phyloP scores from a whole-genome alignment of 1,284 basidiomycete genomes.

The Cystobasidium sp. region DNA sequence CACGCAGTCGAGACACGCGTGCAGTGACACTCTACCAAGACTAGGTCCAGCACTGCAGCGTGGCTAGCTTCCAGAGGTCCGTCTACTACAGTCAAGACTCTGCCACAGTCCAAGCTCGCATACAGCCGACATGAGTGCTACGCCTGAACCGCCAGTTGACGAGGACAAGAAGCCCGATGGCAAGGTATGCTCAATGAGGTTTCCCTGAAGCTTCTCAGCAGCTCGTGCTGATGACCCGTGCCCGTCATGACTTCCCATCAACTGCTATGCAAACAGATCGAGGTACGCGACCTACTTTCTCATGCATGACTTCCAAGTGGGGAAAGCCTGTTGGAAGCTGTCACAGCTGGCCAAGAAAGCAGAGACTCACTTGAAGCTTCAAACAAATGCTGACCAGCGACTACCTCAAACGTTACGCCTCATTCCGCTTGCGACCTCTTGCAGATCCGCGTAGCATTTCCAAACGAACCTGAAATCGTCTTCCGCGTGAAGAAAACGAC shows the following conservation, averaged over 20 bases:
- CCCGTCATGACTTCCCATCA: not conserved
- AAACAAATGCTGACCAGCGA: too few species aligned
- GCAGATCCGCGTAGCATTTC: conserved; percentile 33
- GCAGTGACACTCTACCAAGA: too few species aligned
- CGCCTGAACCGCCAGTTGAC: conserved; percentile 11
- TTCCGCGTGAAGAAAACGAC: conserved; percentile 36
- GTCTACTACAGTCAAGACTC: not conserved
- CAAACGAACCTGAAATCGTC: conserved; percentile 14
- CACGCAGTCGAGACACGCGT: too few species aligned
- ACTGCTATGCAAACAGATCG: not conserved
- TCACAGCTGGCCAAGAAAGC: too few species aligned
- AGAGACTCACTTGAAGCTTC: too few species aligned
- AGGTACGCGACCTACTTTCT: conserved; percentile 9
- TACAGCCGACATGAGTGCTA: conserved; percentile 48
- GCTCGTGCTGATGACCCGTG: not conserved
- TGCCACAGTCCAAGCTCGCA: conserved; percentile 32
- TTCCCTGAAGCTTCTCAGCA: not conserved
- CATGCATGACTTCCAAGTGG: not conserved
- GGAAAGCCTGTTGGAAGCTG: not conserved
- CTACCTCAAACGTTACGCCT: too few species aligned
- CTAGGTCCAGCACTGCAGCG: too few species aligned
- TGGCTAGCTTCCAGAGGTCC: too few species aligned
- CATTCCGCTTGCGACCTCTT: not conserved
- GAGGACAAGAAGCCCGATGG: conserved; percentile 34
- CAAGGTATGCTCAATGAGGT: not conserved